Conservation (phyloP, 2,329 filamentous ascomycete species). For the Diaporthe sp. region DNA sequence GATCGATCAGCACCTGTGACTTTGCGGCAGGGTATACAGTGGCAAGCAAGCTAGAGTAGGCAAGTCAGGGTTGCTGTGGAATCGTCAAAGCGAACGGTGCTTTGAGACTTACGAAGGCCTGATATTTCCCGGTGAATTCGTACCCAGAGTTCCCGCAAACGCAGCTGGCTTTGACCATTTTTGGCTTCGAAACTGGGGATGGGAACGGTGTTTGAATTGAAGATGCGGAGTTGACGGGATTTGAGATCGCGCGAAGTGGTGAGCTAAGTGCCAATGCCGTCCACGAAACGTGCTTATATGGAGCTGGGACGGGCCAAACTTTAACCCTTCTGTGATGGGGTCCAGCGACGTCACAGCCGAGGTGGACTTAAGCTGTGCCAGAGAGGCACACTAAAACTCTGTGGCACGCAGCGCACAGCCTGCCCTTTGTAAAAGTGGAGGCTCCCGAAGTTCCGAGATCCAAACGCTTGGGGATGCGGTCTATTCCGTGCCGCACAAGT, state of each 20-base stretch:
- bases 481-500: no score
- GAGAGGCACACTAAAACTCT: background rate
- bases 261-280: background rate
- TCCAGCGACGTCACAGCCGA: conserved; percentile 10
- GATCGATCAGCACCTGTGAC: conserved; percentile 35
- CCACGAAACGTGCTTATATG: background rate
- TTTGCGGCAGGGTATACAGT: conserved; percentile 36
- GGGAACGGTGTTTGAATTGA: background rate
- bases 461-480: no score
- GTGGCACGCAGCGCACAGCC: background rate
- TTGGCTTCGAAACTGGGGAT: background rate
- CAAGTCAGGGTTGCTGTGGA: background rate
- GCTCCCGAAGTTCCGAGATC: background rate
- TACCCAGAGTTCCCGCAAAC: conserved; percentile 33
- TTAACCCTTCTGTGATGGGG: background rate
- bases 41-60: conserved; percentile 23
- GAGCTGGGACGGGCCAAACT: background rate
- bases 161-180: conserved; percentile 37
- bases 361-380: background rate
- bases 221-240: background rate
- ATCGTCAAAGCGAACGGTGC: no score
- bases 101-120: conserved; percentile 13
- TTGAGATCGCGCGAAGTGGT: background rate
- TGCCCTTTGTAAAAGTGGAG: background rate
- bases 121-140: conserved; percentile 34